Evolutionary conservation across 164 flowering plant species (phyloP), one percentile per base, ranked within the genome.

Genomic region (Platanus orientalis): DNA sequence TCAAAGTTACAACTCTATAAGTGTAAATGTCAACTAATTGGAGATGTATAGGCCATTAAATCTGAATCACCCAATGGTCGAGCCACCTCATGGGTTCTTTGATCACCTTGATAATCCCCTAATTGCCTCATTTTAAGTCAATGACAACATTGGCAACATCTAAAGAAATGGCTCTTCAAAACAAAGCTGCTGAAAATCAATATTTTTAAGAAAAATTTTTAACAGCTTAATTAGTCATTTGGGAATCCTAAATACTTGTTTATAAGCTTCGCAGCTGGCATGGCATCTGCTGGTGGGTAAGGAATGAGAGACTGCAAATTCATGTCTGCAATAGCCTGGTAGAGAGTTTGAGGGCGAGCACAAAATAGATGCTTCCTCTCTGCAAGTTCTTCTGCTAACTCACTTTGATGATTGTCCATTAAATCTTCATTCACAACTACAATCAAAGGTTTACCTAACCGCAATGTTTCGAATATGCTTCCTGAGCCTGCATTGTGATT

Each of bases 321-420:
- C 97, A 91, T 84, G 42, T 19, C 61, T 1, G 66, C 60, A 34
- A 94, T 74, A 16, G 85, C 80, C 21, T 79, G 66, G 53, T 73
- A 56, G 27, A 94, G 89, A 2, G 85, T 81, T 62, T 84, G 90
- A 28, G 99, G 96, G 7, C 74, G 75, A 69, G 93, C 90, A 72
- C 81, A 92, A n/a, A 82, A 76, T 57, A 94, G 76, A 80, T 92
- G 96, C 71, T 82, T 86, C 75, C 99, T 83, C 61, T 83, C 89
- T 36, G 96, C 97, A 59, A 94, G 79, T 79, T 94, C 99, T 73
- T 94, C 97, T 17, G 99, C 96, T 39, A 94, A 71, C 75, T 94
- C 99, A 61, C 84, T 77, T 69, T 94, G 99, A 77, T 94, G 99
- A 69, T 94, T 92, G 79, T 94, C 97, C 99, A 94, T 94, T 74